Evolutionary conservation across 768 basidiomycete species (phyloP), one percentile per base, ranked within the genome.

Genomic region (Rubroboletus pulcherrimus): DNA sequence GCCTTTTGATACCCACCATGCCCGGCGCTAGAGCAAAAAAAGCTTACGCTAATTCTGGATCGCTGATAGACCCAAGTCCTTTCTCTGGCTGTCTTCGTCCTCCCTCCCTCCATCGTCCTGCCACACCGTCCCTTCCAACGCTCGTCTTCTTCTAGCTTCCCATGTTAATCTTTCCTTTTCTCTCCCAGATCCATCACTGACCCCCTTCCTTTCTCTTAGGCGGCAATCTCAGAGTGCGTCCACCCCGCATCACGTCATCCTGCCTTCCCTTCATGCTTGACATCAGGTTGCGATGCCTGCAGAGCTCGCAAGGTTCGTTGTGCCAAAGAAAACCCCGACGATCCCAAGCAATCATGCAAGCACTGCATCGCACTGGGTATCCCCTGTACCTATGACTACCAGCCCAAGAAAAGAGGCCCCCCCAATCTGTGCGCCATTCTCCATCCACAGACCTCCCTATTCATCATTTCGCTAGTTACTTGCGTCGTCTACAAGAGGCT

Each of bases 381-480:
- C 47, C 81, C 85, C 6, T 94, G 93, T 70, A 93, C 89, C 1
- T 96, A 94, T 63, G 89, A 92, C 66, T 95, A 95, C 69, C 89
- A 91, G 68, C 93, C 93, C 19, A 93, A 93, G 78, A 95, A 95
- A 72, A 78, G 93, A 53, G 93, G 93, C 0, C 93, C 93, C 4
- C 93, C 93, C 2, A 95, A 95, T 71, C 77, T 93, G 89, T 95
- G 72, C 72, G 85, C 67, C 30, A 9, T 41, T 52, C 43, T 29
- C 24, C 19, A 35, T 34, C 31, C 41, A 38, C 30, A 3, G 21
- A 4, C 26, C 1, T 24, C 7, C 37, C 11, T 19, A 19, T 47
- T 59, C 43, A 58, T 29, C 21, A 3, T 38, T 19, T 41, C 19
- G 24, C 29, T 59, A 92, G 88, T 54, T 93, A 92, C 69, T 74